Conservation (phyloP, 2,329 filamentous ascomycete genomes). For the Coniella lustricola region DNA sequence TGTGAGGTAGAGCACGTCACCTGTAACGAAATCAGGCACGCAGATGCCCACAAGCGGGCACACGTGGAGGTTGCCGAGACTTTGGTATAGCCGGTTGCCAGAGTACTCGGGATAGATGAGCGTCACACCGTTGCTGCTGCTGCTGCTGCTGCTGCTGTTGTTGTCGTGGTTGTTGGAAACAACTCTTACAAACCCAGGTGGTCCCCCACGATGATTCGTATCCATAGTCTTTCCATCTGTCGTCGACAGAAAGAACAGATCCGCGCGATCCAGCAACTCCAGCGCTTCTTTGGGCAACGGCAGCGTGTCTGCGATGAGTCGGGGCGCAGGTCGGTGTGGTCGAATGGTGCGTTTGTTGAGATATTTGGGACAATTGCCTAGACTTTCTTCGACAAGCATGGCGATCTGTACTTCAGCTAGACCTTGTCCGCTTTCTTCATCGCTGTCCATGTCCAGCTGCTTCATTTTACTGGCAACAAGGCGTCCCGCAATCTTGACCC, state of each 20-base stretch:
- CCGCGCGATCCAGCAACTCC: slow-evolving; percentile 54
- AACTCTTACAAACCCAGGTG: slow-evolving; percentile 66
- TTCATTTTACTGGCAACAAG: slow-evolving; percentile 57
- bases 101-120: slow-evolving; percentile 79
- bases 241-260: slow-evolving; percentile 74
- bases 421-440: too few relatives aligned
- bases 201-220: slow-evolving; percentile 73
- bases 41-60: slow-evolving; percentile 63
- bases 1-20: slow-evolving; percentile 67
- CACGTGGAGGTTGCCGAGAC: slow-evolving; percentile 65
- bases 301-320: slow-evolving; percentile 27
- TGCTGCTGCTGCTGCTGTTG: slow-evolving; percentile 27
- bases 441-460: slow-evolving; percentile 24
- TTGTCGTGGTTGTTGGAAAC: slow-evolving; percentile 36
- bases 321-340: slow-evolving; percentile 45
- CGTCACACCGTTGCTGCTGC: too few relatives aligned
- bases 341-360: slow-evolving; percentile 65
- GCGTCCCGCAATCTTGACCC: slow-evolving; percentile 67
- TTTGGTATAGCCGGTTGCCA: slow-evolving; percentile 78
- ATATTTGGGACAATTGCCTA: slow-evolving; percentile 86
- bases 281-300: slow-evolving; percentile 48
- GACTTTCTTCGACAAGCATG: slow-evolving; percentile 60
- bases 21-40: slow-evolving; percentile 67
- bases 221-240: slow-evolving; percentile 66
- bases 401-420: slow-evolving; percentile 45